Evolutionary conservation across 768 basidiomycete genomes (phyloP).

Genomic region (Podaxis mareebaensis): DNA sequence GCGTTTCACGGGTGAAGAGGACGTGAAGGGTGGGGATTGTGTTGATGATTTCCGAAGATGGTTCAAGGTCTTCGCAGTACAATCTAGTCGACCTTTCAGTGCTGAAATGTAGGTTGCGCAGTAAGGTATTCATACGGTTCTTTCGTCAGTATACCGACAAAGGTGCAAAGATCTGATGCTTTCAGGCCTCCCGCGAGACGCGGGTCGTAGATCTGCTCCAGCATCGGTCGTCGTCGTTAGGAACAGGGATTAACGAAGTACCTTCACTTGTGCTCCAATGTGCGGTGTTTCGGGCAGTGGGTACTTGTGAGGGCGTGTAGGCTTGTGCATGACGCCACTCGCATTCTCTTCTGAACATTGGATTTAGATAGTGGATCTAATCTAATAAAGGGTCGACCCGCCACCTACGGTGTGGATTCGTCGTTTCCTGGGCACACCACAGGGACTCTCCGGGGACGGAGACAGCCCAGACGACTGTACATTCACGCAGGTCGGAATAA

Average conservation of each 20-base stretch:
- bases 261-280: slow-evolving; percentile 76
- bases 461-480: slow-evolving; percentile 70
- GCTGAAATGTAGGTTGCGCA: slow-evolving; percentile 15
- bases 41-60: slow-evolving; percentile 27
- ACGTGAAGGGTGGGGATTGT: slow-evolving; percentile 71
- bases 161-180: slow-evolving; percentile 62
- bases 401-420: slow-evolving; percentile 12
- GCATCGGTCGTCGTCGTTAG: slow-evolving; percentile 8
- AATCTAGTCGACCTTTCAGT: slow-evolving; percentile 28
- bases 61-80: slow-evolving; percentile 38
- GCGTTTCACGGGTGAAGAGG: slow-evolving; percentile 49
- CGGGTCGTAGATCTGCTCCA: slow-evolving; percentile 57
- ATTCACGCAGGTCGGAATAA: slow-evolving; percentile 58
- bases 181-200: slow-evolving; percentile 46
- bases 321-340: slow-evolving; percentile 19
- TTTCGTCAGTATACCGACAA: slow-evolving; percentile 71
- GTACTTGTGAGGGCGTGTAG: slow-evolving; percentile 57
- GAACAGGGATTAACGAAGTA: slow-evolving; percentile 23
- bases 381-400: not conserved
- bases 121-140: slow-evolving; percentile 54
- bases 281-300: slow-evolving; percentile 55
- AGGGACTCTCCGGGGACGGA: slow-evolving; percentile 67
- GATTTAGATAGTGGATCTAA: not conserved
- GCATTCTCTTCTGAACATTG: not conserved
- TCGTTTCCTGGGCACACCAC: slow-evolving; percentile 47